These are phyloP conservation scores for Colletotrichum eremochloae DNA, from an alignment of 2,329 filamentous ascomycete species.

Conservation along the genomic window DNA sequence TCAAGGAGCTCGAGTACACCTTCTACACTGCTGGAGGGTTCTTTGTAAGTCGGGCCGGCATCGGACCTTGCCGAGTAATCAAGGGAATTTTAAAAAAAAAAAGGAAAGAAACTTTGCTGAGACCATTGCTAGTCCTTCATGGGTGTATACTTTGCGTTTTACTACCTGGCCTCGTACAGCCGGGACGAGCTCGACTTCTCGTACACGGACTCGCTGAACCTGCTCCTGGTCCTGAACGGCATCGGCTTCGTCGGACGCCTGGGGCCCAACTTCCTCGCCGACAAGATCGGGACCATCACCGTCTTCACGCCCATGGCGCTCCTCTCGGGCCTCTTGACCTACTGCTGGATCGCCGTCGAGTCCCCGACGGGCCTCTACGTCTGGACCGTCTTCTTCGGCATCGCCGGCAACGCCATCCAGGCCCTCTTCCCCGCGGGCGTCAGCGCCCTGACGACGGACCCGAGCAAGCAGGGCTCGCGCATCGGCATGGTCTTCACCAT, in stretches of 20 bases:
- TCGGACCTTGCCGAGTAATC: not conserved
- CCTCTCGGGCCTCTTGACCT: constrained; percentile 58
- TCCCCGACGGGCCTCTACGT: constrained; percentile 66
- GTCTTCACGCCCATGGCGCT: constrained; percentile 64
- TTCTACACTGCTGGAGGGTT: constrained; percentile 36
- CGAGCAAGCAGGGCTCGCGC: constrained; percentile 64
- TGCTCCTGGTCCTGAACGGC: constrained; percentile 77
- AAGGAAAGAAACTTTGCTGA: not conserved
- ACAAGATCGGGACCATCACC: constrained; percentile 71
- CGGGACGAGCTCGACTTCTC: constrained; percentile 58
- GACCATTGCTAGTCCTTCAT: constrained; percentile 58
- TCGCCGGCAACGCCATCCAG: constrained; percentile 74
- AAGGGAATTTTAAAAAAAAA: no score
- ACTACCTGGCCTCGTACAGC: constrained; percentile 67
- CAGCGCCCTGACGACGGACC: constrained; percentile 66
- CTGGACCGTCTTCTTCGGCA: constrained; percentile 74
- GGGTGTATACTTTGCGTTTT: constrained; percentile 70
- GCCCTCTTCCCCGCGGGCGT: constrained; percentile 75
- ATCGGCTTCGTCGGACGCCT: constrained; percentile 70
- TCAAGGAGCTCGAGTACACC: constrained; percentile 51
- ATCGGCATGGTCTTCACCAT: constrained; percentile 72
- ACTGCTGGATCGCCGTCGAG: constrained; percentile 71
- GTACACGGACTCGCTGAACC: constrained; percentile 67
- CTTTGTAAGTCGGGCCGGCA: constrained; percentile 21
- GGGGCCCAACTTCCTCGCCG: constrained; percentile 70